Conservation (phyloP, 129 eudicot species). For the Flaveria trinervia region DNA sequence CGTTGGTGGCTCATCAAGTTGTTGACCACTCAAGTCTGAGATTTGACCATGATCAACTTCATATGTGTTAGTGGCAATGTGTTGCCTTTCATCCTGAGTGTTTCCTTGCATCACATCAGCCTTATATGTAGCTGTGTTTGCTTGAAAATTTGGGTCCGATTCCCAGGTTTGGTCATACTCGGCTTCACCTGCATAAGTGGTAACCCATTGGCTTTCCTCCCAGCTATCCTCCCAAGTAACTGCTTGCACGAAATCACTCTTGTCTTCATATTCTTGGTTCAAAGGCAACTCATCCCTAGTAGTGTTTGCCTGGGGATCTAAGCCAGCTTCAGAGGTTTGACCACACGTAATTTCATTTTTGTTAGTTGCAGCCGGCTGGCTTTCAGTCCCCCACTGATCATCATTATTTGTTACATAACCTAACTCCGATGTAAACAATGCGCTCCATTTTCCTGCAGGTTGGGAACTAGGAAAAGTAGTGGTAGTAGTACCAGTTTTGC, state of each 20-base stretch:
- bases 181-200: neutral
- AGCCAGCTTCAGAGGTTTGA: constrained; percentile 10
- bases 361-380: neutral
- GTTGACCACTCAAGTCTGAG: constrained; percentile 18
- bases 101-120: constrained; percentile 2
- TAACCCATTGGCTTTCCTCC: constrained; percentile 1
- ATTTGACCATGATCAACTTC: constrained; percentile 21
- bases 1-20: constrained; percentile 14
- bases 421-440: constrained; percentile 44
- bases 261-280: neutral
- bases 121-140: neutral
- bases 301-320: neutral
- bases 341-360: neutral
- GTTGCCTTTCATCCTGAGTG: constrained; percentile 17
- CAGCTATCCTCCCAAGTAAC: constrained; percentile 8
- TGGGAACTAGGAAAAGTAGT: constrained; percentile 15
- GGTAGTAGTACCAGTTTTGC: neutral
- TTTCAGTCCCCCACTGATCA: neutral
- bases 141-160: constrained; percentile 19
- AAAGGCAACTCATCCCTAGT: neutral
- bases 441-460: constrained; percentile 42
- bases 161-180: neutral
- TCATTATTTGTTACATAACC: constrained; percentile 16
- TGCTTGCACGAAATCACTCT: neutral
- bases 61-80: constrained; percentile 4